Base-by-base conservation (phyloP, 2,329 filamentous ascomycete genomes). In the Exserohilum turcica region DNA sequence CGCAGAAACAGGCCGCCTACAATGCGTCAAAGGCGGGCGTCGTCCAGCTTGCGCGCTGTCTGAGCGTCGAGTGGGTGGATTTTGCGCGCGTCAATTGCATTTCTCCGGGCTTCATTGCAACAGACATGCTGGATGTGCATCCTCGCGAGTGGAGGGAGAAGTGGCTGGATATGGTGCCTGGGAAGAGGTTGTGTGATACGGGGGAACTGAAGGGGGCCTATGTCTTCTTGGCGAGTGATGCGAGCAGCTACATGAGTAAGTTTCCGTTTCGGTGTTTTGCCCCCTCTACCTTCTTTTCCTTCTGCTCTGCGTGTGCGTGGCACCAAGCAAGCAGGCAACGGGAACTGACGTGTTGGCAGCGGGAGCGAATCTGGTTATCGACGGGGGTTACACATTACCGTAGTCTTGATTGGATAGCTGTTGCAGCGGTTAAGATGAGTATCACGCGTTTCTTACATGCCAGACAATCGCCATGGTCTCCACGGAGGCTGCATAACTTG, bases 61-160 rank as follows among this genome's bases (percentile, higher is more conserved):
- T 66, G 44, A 56, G 48, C 13, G 57, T 64, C 18, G 64, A 66
- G 38, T 65, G 64, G 64, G 59, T 61, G 13, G 62, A 65, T 12
- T 66, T 66, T 33, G 58, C 58, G 70, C 86, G 89, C 32, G 89
- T 91, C 70, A 92, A 92, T 83, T 87, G 84, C 76, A 91, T 92
- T 77, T 89, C 85, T 13, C 89, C 89, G n/a, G 89, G 89, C 27
- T 92, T 92, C 80, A 92, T 92, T 88, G 88, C 91, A 79, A 92
- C 89, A 7, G 88, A 87, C 8, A 81, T 60, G 57, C 29, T 60
- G 27, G 43, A 48, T 35, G 43, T 56, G 67, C 59, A 76, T 36
- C 69, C 76, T 8, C 67, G 74, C 43, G 56, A 63, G 36, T 51
- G 61, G 50, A 56, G 54, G 44, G 66, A 73, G 5, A 59, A 64